These are phyloP conservation scores for Neonectria coccinea DNA, from an alignment of 2,329 filamentous ascomycete species.

Conservation along the genomic window DNA sequence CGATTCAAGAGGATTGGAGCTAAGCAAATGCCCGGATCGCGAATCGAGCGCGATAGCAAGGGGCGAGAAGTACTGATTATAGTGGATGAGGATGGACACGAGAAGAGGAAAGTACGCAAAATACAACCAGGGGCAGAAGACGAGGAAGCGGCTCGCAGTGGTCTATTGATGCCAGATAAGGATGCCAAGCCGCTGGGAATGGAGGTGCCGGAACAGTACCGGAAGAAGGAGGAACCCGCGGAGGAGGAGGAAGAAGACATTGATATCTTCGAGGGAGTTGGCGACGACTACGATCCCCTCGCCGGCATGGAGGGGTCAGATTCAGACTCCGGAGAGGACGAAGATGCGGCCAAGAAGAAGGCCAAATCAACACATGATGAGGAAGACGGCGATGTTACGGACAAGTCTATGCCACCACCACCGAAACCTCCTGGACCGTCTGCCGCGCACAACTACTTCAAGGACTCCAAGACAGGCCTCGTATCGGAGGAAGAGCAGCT, in stretches of 20 bases:
- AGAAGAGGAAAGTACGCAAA: conserved; percentile 73
- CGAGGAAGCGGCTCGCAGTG: conserved; percentile 52
- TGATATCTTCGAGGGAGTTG: conserved; percentile 75
- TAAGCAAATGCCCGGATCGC: conserved; percentile 64
- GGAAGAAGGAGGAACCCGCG: conserved; percentile 59
- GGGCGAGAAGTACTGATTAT: conserved; percentile 74
- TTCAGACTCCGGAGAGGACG: conserved; percentile 59
- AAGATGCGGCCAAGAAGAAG: conserved; percentile 50
- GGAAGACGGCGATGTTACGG: conserved; percentile 38
- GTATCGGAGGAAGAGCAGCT: conserved; percentile 65
- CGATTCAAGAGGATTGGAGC: conserved; percentile 75
- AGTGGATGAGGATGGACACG: conserved; percentile 73
- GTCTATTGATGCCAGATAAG: conserved; percentile 66
- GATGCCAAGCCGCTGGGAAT: conserved; percentile 70
- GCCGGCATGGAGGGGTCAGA: conserved; percentile 65
- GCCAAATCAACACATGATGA: conserved; percentile 36
- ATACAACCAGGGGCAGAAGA: conserved; percentile 56
- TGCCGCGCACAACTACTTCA: conserved; percentile 70
- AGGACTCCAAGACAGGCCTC: conserved; percentile 66
- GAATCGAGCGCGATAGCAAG: conserved; percentile 71
- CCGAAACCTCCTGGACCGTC: conserved; percentile 55
- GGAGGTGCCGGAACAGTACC: conserved; percentile 72
- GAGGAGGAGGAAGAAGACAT: conserved; percentile 69
- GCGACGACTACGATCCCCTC: conserved; percentile 75
- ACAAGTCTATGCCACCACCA: conserved; percentile 59